phyloP scores from a whole-genome alignment of 2,329 filamentous ascomycete genomes.

The Aspergillus vadensis region DNA sequence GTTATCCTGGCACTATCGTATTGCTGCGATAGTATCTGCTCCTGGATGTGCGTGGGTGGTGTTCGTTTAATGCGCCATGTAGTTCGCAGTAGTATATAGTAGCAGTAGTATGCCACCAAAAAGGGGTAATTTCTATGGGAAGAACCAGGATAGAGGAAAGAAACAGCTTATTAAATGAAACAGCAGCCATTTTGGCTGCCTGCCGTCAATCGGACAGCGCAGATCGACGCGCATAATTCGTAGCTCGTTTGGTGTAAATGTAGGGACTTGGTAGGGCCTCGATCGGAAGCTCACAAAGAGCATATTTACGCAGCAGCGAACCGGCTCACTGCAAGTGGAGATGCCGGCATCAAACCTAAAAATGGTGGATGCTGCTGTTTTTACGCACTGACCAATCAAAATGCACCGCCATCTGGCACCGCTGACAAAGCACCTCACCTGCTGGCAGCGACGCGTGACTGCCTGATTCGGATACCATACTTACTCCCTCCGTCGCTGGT shows the following conservation, averaged over 20 bases:
- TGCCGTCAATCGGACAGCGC: neutral
- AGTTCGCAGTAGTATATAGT: too few species aligned
- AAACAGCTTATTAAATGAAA: neutral
- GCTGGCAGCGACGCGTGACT: neutral
- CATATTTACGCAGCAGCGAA: neutral
- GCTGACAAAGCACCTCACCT: too few species aligned
- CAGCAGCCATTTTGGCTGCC: neutral
- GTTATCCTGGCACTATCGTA: too few species aligned
- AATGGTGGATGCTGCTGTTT: neutral
- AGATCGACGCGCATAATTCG: neutral
- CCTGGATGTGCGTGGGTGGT: neutral
- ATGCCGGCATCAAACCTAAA: neutral
- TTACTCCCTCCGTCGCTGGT: too few species aligned
- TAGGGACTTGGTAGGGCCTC: neutral
- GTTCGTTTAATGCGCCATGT: neutral
- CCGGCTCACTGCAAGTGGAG: neutral
- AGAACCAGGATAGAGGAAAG: rapidly evolving
- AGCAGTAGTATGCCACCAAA: too few species aligned
- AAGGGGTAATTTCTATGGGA: too few species aligned
- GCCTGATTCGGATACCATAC: neutral
- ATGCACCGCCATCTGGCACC: too few species aligned
- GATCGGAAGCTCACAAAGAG: neutral
- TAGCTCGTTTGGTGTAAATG: neutral
- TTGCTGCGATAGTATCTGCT: too few species aligned
- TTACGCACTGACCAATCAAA: neutral